Conservation (phyloP, 2,329 filamentous ascomycete species). For the Pyrenophora teres region DNA sequence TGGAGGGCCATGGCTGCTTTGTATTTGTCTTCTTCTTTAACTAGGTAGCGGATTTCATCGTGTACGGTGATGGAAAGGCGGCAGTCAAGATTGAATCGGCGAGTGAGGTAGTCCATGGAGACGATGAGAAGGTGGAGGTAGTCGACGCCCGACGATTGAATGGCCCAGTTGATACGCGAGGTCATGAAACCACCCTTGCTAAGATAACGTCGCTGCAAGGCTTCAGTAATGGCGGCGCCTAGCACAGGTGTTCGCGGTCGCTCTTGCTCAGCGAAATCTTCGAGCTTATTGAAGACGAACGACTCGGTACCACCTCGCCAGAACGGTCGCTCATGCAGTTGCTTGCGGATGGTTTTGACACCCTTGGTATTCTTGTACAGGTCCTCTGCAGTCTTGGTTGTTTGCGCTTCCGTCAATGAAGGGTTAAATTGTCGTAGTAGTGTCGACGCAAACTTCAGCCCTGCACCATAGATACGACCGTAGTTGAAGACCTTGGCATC, state of each 20-base stretch:
- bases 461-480: constrained; percentile 97
- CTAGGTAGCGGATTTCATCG: constrained; percentile 94
- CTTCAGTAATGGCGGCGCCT: constrained; percentile 94
- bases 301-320: constrained; percentile 97
- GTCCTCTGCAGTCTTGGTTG: constrained; percentile 73
- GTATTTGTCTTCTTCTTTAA: constrained; percentile 84
- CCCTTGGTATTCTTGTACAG: constrained; percentile 92
- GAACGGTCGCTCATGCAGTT: constrained; percentile 75
- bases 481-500: constrained; percentile 99
- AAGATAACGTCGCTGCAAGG: constrained; percentile 85
- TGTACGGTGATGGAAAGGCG: constrained; percentile 93
- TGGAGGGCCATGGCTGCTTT: constrained; percentile 90
- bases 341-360: constrained; percentile 75
- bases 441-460: constrained; percentile 88
- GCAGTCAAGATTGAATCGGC: constrained; percentile 82
- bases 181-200: constrained; percentile 92
- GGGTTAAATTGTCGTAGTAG: constrained; percentile 94
- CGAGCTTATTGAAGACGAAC: constrained; percentile 96
- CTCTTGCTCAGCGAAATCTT: constrained; percentile 97
- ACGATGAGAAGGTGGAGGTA: constrained; percentile 94
- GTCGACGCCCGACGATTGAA: constrained; percentile 95
- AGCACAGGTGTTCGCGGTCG: constrained; percentile 87
- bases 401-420: constrained; percentile 76
- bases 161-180: constrained; percentile 97
- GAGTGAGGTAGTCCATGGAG: constrained; percentile 89